A percentile compares a stretch with the other conserved stretches of the same genome.
These are phyloP conservation scores for Suhomyces guaymorum DNA, from an alignment of 1,139 yeast genomes.

Conservation along the genomic window DNA sequence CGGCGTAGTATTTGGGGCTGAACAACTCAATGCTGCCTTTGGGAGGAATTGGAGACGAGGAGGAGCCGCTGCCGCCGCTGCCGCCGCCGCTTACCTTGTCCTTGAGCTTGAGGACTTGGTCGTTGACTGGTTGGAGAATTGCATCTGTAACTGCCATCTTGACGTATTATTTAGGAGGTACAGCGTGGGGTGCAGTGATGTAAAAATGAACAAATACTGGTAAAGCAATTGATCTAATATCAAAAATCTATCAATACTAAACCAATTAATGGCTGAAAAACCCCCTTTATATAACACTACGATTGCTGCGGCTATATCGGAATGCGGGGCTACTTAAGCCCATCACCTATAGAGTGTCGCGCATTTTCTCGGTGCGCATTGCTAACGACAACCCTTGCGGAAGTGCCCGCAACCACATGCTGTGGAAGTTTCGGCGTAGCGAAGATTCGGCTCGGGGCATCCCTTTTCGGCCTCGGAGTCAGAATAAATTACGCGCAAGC, in stretches of 20 bases:
- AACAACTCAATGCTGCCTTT: constrained; percentile 50
- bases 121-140: constrained; percentile 35
- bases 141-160: constrained; percentile 27
- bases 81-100: constrained; percentile 19
- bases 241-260: too few species aligned
- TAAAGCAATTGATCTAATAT: too few species aligned
- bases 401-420: too few species aligned
- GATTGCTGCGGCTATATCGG: constrained; percentile 7
- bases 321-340: constrained; percentile 2
- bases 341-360: not conserved
- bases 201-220: not conserved
- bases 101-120: constrained; percentile 24
- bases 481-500: not conserved
- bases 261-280: too few species aligned
- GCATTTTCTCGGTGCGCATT: too few species aligned
- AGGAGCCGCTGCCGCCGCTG: constrained; percentile 15
- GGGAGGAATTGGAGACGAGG: constrained; percentile 13
- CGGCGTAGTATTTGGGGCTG: constrained; percentile 71
- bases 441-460: not conserved
- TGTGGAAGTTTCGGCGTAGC: too few species aligned
- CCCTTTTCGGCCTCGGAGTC: constrained; percentile 3
- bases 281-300: constrained; percentile 3
- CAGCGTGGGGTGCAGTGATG: too few species aligned
- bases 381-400: too few species aligned
- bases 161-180: too few species aligned